phyloP scores from a whole-genome alignment of 352 stramenopile genomes.

The Plasmopara viticola region DNA sequence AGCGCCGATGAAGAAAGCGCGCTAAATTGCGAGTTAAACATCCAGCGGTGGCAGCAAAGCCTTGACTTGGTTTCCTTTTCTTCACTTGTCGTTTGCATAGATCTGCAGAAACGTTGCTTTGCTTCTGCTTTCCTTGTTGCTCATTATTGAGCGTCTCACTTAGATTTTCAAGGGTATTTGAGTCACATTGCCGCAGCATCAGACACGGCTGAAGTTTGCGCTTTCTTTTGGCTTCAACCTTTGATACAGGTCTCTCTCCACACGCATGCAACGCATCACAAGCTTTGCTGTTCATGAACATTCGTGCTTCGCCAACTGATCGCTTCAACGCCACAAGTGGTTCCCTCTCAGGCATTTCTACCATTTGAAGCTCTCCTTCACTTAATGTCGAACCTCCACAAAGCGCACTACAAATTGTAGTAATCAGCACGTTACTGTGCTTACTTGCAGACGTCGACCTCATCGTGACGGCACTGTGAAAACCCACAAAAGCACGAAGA shows the following conservation, averaged over 20 bases:
- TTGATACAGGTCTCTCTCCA: constrained; percentile 39
- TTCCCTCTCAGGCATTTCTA: constrained; percentile 38
- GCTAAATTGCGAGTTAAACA: constrained; percentile 34
- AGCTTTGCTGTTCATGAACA: constrained; percentile 63
- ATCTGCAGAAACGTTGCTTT: constrained; percentile 4
- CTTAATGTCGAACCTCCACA: constrained; percentile 12
- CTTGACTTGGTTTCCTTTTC: constrained; percentile 22
- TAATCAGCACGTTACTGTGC: constrained; percentile 29
- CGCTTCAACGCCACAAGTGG: constrained; percentile 35
- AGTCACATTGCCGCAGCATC: constrained; percentile 51
- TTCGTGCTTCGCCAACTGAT: constrained; percentile 33
- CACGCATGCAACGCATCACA: constrained; percentile 46
- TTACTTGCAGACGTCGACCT: constrained; percentile 18
- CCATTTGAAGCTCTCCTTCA: constrained; percentile 4
- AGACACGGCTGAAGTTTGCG: constrained; percentile 20
- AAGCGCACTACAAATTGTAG: constrained; percentile 30
- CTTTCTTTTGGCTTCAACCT: constrained; percentile 9
- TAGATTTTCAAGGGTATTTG: constrained; percentile 39
- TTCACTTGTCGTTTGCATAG: constrained; percentile 23
- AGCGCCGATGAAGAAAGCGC: constrained; percentile 66
- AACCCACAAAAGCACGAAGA: constrained; percentile 64
- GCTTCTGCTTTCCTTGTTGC: constrained; percentile 15
- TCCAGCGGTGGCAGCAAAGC: constrained; percentile 11
- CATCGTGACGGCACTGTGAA: constrained; percentile 49
- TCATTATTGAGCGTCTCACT: constrained; percentile 44